These are phyloP conservation scores for Diplodia sapinea DNA, from an alignment of 2,329 filamentous ascomycete species.

Conservation along the genomic window DNA sequence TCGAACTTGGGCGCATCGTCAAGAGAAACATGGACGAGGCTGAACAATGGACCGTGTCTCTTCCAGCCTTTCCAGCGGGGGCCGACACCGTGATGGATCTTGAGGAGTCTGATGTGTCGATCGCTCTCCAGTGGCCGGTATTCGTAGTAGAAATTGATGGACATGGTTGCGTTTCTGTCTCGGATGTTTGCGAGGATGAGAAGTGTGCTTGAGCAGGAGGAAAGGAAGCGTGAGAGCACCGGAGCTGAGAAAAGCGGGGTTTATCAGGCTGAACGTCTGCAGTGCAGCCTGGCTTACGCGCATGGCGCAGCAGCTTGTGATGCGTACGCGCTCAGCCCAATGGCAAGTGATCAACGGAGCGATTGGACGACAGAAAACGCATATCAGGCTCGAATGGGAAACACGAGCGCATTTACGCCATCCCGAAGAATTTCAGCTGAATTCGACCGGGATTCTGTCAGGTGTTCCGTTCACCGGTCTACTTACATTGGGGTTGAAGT, in stretches of 20 bases:
- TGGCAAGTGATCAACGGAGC: not conserved
- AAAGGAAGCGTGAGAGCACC: not conserved
- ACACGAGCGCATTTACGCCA: no score
- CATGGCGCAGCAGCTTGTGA: not conserved
- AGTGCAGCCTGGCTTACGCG: not conserved
- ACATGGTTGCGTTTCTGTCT: not conserved
- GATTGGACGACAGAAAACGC: not conserved
- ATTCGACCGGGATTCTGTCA: no score
- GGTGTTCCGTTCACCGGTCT: no score
- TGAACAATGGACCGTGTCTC: not conserved
- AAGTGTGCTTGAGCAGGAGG: not conserved
- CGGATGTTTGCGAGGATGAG: not conserved
- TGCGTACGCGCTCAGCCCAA: not conserved
- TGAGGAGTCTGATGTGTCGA: not conserved
- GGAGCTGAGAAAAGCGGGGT: not conserved
- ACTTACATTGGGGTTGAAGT: no score
- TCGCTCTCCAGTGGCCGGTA: not conserved
- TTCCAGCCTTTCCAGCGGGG: not conserved
- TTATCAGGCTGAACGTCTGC: not conserved
- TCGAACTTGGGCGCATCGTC: conserved; percentile 15
- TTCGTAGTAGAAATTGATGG: not conserved
- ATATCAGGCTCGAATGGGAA: not conserved
- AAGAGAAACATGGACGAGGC: conserved; percentile 1
- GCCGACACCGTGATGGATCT: not conserved
- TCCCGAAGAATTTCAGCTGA: no score